These are phyloP conservation scores for Fusarium pseudograminearum DNA, from an alignment of 2,329 filamentous ascomycete species.

Conservation along the genomic window DNA sequence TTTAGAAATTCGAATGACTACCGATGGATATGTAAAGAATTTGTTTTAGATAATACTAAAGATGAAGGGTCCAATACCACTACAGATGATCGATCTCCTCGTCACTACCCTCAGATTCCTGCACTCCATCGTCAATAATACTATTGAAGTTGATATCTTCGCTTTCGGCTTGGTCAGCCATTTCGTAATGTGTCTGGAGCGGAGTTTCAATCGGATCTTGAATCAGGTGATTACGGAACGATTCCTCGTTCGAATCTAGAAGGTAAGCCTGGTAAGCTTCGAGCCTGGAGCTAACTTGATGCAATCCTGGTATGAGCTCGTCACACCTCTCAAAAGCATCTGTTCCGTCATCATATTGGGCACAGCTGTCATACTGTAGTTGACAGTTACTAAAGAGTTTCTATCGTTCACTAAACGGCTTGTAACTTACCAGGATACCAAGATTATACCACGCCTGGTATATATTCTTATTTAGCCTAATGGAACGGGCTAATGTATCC, in stretches of 20 bases:
- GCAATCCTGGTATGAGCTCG: not conserved
- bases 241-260: not conserved
- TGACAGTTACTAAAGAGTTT: not conserved
- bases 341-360: not conserved
- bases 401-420: fast-evolving
- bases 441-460: not conserved
- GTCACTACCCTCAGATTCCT: not conserved
- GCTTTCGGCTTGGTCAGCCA: not conserved
- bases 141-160: not conserved
- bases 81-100: fast-evolving
- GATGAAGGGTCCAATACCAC: too few relatives aligned
- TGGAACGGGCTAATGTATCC: fast-evolving
- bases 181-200: not conserved
- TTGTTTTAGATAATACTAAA: too few relatives aligned
- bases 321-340: not conserved
- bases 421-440: not conserved
- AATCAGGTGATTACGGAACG: not conserved
- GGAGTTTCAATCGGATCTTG: not conserved
- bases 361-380: not conserved
- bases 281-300: not conserved
- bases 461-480: not conserved
- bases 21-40: too few relatives aligned
- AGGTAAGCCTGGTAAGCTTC: not conserved
- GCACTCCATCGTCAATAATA: not conserved
- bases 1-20: too few relatives aligned